Conservation (phyloP, 2,329 filamentous ascomycete species). For the Xylaria sp. region DNA sequence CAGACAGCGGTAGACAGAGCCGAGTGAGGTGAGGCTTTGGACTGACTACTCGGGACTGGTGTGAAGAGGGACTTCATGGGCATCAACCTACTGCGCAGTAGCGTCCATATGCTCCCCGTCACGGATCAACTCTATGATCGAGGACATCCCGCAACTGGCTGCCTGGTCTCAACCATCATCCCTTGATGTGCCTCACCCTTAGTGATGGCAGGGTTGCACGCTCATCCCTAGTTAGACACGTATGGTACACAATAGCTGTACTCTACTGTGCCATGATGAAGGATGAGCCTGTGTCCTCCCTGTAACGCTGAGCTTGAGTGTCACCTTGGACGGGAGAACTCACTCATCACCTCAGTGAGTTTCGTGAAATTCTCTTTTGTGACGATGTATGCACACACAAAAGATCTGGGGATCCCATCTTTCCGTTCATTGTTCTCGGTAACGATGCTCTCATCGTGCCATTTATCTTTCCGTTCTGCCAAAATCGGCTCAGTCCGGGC, state of each 20-base stretch:
- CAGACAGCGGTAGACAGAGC: neutral
- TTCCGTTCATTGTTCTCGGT: neutral
- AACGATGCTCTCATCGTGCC: constrained; percentile 6
- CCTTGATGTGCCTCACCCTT: constrained; percentile 4
- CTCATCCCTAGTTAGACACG: neutral
- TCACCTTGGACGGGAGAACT: neutral
- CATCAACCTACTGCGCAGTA: neutral
- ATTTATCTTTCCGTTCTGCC: neutral
- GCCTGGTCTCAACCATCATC: neutral
- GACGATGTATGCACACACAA: constrained; percentile 1
- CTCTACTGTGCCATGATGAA: neutral
- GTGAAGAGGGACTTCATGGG: neutral
- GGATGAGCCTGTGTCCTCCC: neutral
- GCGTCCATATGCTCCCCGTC: neutral
- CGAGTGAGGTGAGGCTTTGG: neutral
- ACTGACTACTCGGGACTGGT: neutral
- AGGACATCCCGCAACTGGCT: neutral
- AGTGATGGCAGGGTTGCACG: neutral
- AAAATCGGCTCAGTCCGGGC: neutral
- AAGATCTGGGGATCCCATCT: neutral
- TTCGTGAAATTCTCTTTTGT: neutral
- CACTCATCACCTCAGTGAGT: neutral
- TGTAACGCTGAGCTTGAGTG: constrained; percentile 1
- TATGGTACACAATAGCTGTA: neutral
- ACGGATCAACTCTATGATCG: neutral